Percentiles rank a stretch among this genome's conserved stretches.
Evolutionary conservation across 495 filamentous ascomycete species (phyloP).

Genomic region (Lasiosphaeria hispida): DNA sequence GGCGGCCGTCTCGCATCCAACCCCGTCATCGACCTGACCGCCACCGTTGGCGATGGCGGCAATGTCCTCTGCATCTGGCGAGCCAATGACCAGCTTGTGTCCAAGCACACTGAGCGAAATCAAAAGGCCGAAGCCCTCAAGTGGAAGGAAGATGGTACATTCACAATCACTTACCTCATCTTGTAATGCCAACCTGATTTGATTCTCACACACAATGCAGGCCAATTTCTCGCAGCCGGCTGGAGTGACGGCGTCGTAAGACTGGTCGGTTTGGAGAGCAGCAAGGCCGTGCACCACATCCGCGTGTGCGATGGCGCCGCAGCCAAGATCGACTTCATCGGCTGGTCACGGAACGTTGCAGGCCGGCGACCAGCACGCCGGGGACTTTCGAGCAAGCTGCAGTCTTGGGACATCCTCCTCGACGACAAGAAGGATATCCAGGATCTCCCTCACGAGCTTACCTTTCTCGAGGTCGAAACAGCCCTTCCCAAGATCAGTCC

Average conservation of each 20-base stretch:
- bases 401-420: slow-evolving; percentile 35
- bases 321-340: slow-evolving; percentile 60
- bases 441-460: slow-evolving; percentile 75
- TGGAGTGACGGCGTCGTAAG: slow-evolving; percentile 72
- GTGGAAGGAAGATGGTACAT: slow-evolving; percentile 79
- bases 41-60: slow-evolving; percentile 68
- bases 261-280: slow-evolving; percentile 70
- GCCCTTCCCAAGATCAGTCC: slow-evolving; percentile 77
- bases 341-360: slow-evolving; percentile 70
- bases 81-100: slow-evolving; percentile 43
- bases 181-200: slow-evolving; percentile 16
- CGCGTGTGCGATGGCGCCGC: slow-evolving; percentile 31
- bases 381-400: background rate
- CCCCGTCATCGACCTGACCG: slow-evolving; percentile 78
- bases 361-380: slow-evolving; percentile 35
- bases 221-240: slow-evolving; percentile 72
- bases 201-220: slow-evolving; percentile 33
- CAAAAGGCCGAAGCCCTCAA: slow-evolving; percentile 55
- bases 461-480: slow-evolving; percentile 74
- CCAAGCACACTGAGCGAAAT: slow-evolving; percentile 45
- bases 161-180: background rate
- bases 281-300: slow-evolving; percentile 74
- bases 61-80: slow-evolving; percentile 60
- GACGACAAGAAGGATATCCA: slow-evolving; percentile 35
- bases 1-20: slow-evolving; percentile 64